Conservation (phyloP, 805 yeast genomes). For the Ascoidea rubescens region DNA sequence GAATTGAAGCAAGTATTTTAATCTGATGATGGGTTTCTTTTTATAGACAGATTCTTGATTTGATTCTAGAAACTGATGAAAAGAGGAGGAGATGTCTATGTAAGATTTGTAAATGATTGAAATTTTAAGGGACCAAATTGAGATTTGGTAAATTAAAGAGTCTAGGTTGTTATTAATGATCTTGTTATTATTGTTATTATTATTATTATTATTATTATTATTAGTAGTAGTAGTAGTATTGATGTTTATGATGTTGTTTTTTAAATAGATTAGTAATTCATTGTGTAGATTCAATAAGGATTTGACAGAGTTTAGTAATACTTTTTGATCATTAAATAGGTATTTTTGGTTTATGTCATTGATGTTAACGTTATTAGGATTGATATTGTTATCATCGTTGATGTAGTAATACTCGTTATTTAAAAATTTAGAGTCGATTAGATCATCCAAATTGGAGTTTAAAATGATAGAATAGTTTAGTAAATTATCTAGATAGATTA, state of each 20-base stretch:
- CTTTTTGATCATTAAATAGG: constrained; percentile 5
- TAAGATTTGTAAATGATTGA: not conserved
- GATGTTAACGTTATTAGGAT: not conserved
- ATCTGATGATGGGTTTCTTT: constrained; percentile 7
- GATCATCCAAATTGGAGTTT: not conserved
- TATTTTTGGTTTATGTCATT: not conserved
- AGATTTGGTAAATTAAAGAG: not conserved
- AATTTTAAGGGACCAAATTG: not conserved
- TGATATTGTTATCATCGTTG: not conserved
- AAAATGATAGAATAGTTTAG: not conserved
- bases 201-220: not conserved
- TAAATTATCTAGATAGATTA: constrained; percentile 2
- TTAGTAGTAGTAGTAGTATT: no score
- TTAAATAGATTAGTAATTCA: no score
- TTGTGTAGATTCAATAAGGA: not conserved
- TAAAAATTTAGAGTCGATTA: not conserved
- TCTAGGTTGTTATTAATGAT: not conserved
- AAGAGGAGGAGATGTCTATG: not conserved
- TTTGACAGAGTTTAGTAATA: constrained; percentile 1
- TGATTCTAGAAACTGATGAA: constrained; percentile 1
- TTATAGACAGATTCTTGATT: not conserved
- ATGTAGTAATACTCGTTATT: not conserved
- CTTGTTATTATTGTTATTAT: not conserved
- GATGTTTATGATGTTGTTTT: no score
- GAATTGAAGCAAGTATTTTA: constrained; percentile 5